Base-by-base conservation (phyloP, 2,329 filamentous ascomycete genomes). In the Colletotrichum karsti region DNA sequence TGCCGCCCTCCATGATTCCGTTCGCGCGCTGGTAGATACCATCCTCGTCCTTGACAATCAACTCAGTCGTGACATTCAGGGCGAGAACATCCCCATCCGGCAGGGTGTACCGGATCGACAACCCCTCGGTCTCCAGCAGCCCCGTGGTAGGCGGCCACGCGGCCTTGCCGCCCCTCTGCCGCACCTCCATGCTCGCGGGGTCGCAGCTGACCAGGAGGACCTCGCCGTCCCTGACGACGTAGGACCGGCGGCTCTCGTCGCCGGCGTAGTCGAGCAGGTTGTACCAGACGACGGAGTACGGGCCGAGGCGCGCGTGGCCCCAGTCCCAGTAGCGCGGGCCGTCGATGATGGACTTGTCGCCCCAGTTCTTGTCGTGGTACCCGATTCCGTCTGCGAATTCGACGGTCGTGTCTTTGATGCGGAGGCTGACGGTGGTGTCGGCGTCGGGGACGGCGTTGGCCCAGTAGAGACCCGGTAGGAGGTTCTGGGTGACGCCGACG, bases 281-380 rank as follows among this genome's bases (percentile, higher is more conserved):
- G 67, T 83, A 81, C 82, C 82, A 85, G 22, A 85, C 79, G 24
- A 84, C 68, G 3, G 80, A 79, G 75, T 83, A 84, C 0, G 75
- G 71, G 0, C 81, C 82, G 1, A 84, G 60, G 22, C 74, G 74
- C 4, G 74, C 81, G 63, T 83, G 83, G n/a, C 83, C 82, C 80
- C 81, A 84, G 71, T 83, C 82, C 78, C 81, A 83, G 37, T 56
- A 56, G 35, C 53, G 53, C 7, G 53, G 53, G 0, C 53, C 53
- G 35, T 56, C 53, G 53, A 56, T 42, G 22, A 56, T 56, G 33
- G 74, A 78, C 33, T 68, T 61, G 63, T 80, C 74, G 5, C 77
- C 77, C 82, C 82, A 84, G 69, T 84, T 84, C 80, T 83, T 84
- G 69, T 85, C 83, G 70, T 84, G 82, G 70, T 84, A 84, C 2